Conservation (phyloP, 805 yeast genomes). For the Kuraishia piskuri region DNA sequence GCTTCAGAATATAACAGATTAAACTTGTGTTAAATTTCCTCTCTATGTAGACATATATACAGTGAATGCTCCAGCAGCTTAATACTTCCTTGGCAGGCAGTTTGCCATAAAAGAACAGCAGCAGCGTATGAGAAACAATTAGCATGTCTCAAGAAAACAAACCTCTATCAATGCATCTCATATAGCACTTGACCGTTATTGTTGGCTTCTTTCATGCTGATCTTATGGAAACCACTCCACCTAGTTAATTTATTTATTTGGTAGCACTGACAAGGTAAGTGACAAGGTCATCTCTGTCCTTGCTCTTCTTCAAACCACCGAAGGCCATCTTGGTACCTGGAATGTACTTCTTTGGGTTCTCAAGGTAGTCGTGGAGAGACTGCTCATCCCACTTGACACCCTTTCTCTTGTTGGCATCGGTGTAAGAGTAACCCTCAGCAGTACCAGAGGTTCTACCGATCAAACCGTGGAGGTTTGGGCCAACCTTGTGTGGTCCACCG, state of each 20-base stretch:
- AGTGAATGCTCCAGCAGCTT: neutral
- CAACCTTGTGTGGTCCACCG: conserved; percentile 98
- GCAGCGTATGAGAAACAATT: neutral
- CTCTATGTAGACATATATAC: neutral
- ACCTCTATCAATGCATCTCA: neutral
- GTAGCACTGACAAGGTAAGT: conserved; percentile 64
- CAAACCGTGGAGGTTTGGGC: conserved; percentile 96
- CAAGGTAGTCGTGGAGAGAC: conserved; percentile 89
- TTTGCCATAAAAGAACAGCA: neutral
- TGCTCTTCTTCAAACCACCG: conserved; percentile 98
- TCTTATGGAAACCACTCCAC: neutral
- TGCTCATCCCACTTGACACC: conserved; percentile 85
- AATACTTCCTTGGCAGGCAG: neutral
- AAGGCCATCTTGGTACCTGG: conserved; percentile 99
- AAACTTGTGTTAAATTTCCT: neutral
- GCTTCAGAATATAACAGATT: neutral
- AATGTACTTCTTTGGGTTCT: conserved; percentile 99
- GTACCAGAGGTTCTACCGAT: conserved; percentile 88
- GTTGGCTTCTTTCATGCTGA: neutral
- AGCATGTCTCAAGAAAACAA: neutral
- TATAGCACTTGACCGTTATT: neutral
- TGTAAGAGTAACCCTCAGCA: conserved; percentile 90
- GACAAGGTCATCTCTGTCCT: conserved; percentile 96
- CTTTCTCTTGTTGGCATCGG: conserved; percentile 97
- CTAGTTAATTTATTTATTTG: conserved; percentile 28